Base-by-base conservation (phyloP, 2,329 filamentous ascomycete genomes). In the Colletotrichum higginsianum region DNA sequence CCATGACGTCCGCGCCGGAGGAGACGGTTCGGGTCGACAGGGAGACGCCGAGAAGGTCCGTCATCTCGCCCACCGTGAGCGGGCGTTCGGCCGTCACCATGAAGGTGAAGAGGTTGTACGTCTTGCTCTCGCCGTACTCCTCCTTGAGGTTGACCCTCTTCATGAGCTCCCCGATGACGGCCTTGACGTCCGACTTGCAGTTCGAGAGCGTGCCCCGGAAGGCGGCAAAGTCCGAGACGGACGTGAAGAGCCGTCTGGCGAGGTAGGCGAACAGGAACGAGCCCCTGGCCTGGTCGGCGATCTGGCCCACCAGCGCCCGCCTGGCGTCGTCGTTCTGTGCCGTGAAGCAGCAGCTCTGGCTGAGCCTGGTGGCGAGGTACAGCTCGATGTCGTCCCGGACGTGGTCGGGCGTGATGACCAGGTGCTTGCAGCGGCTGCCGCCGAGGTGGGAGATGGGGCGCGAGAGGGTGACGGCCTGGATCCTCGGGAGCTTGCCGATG, bases 181-280 rank as follows among this genome's bases (percentile, higher is more conserved):
- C 75, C 4, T 77, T 76, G 9, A 77, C 26, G 21, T 77, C 77
- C 11, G 73, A 70, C 23, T 73, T 77, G 62, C 78, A 74, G 12
- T 62, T 53, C 7, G 76, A 69, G 9, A 77, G 75, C 2, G 76
- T 66, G 49, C 78, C 76, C 52, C 71, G 66, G 44, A 80, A 79
- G 0, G 66, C 53, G 23, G 77, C 76, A 52, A 76, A 75, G 6
- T 74, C 73, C 1, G 66, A 44, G 15, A 66, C 63, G 13, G 67
- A 40, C 6, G 21, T 21, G 65, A 84, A 69, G 0, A 80, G 73
- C 9, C 77, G 76, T 1, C 78, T 74, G 1, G 77, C 78, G 6
- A 82, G 76, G 55, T 81, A 82, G 2, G 80, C 81, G 77, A 80
- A 84, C 5, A 84, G 75, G 67, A 84, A 83, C 18, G 76, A 82